Conservation (phyloP, 2,329 filamentous ascomycete genomes). For the Aspergillus aculeatus region DNA sequence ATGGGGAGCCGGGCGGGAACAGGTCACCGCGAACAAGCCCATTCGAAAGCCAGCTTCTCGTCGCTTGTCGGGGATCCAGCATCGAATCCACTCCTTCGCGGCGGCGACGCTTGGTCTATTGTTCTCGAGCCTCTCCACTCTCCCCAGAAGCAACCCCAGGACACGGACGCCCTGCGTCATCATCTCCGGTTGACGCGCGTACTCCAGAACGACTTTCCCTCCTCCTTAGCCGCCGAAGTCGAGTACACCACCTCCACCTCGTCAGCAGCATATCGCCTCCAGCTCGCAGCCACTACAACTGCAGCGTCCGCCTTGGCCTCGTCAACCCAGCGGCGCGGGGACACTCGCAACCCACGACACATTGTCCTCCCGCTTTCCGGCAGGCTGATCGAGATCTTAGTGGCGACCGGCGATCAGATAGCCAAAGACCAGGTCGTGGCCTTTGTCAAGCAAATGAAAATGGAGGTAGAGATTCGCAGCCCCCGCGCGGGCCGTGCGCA, state of each 20-base stretch:
- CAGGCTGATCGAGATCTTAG: conserved; percentile 59
- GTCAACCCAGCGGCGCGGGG: conserved; percentile 50
- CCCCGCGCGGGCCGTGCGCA: conserved; percentile 48
- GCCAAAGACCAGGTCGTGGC: conserved; percentile 54
- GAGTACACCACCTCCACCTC: conserved; percentile 45
- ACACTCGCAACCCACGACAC: conserved; percentile 52
- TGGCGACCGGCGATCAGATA: conserved; percentile 53
- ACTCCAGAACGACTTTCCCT: conserved; percentile 60
- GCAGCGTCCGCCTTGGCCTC: conserved; percentile 41
- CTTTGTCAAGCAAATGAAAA: conserved; percentile 67
- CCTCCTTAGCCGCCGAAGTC: conserved; percentile 54
- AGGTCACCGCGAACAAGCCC: neutral
- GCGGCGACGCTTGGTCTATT: conserved; percentile 60
- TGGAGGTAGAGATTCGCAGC: conserved; percentile 64
- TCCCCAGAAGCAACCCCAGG: conserved; percentile 19
- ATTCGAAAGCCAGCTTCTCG: neutral
- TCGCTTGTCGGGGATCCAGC: conserved; percentile 21
- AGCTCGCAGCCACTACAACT: conserved; percentile 48
- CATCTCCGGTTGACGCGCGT: conserved; percentile 57
- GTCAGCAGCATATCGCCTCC: conserved; percentile 46
- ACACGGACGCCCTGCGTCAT: conserved; percentile 33
- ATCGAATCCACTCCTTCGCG: conserved; percentile 52
- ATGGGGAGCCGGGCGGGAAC: conserved; percentile 20
- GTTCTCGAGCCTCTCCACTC: conserved; percentile 40
- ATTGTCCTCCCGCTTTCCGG: conserved; percentile 59